Evolutionary conservation across 768 basidiomycete genomes (phyloP).

Genomic region (Tylopilus vinaceipallidus): DNA sequence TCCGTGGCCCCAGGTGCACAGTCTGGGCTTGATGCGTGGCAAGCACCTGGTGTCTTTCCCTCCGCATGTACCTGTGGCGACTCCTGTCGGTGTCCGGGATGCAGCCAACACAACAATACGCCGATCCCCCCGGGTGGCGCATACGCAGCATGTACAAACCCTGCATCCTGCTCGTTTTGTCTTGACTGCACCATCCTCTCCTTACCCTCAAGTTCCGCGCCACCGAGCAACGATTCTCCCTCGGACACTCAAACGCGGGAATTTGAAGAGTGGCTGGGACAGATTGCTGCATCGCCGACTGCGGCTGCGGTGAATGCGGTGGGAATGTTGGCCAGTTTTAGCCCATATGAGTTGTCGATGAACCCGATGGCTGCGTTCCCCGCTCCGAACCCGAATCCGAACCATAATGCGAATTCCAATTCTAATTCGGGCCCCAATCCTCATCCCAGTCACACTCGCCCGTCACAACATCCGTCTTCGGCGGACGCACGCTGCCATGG

Average conservation of each 20-base stretch:
- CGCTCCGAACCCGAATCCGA: constrained; percentile 10
- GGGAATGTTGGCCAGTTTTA: constrained; percentile 26
- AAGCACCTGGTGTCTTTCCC: constrained; percentile 34
- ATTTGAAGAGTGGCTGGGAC: constrained; percentile 65
- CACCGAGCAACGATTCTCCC: constrained; percentile 41
- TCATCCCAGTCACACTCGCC: constrained; percentile 4
- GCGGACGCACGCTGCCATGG: constrained; percentile 31
- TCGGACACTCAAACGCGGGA: constrained; percentile 43
- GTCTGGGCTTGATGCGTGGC: constrained; percentile 25
- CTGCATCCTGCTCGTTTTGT: constrained; percentile 45
- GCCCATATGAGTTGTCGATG: constrained; percentile 29
- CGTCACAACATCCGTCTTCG: constrained; percentile 17
- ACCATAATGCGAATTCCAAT: constrained; percentile 7
- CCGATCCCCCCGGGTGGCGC: constrained; percentile 37
- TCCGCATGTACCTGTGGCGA: constrained; percentile 62
- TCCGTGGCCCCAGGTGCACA: constrained; percentile 27
- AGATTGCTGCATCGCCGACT: constrained; percentile 35
- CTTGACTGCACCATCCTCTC: constrained; percentile 64
- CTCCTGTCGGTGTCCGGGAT: constrained; percentile 63
- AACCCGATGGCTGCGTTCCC: constrained; percentile 16
- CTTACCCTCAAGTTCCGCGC: constrained; percentile 40
- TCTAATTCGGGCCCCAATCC: constrained; percentile 2
- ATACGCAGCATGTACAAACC: constrained; percentile 38
- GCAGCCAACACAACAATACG: constrained; percentile 50
- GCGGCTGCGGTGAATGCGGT: constrained; percentile 8